Conservation (phyloP, 2,329 filamentous ascomycete species). For the Penicillium sp. region DNA sequence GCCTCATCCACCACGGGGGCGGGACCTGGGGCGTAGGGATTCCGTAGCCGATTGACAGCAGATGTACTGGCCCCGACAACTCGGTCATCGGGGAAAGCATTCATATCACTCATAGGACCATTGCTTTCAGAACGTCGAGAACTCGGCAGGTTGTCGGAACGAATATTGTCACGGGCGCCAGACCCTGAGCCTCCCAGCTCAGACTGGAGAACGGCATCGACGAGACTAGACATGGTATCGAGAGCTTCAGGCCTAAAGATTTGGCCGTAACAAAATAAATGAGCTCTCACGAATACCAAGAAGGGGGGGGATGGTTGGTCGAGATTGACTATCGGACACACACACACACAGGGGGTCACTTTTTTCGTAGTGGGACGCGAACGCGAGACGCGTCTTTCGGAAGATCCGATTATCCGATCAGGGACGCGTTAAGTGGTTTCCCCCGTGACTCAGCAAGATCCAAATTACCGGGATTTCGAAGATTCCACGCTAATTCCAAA, state of each 20-base stretch:
- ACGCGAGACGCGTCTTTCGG: constrained; percentile 30
- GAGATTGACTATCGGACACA: constrained; percentile 13
- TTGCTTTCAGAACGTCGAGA: constrained; percentile 61
- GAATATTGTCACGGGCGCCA: constrained; percentile 38
- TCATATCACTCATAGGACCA: constrained; percentile 61
- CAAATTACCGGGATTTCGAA: neutral
- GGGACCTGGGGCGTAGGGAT: constrained; percentile 59
- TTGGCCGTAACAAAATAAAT: constrained; percentile 27
- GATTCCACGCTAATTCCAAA: neutral
- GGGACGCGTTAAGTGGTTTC: constrained; percentile 47
- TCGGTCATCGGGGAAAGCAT: constrained; percentile 67
- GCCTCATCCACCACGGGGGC: constrained; percentile 66
- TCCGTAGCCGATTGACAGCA: constrained; percentile 55
- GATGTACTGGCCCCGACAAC: constrained; percentile 61
- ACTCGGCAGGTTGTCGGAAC: constrained; percentile 55
- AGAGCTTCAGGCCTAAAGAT: constrained; percentile 31
- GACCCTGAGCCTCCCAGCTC: constrained; percentile 45
- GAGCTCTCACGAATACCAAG: constrained; percentile 16
- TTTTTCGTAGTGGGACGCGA: constrained; percentile 34
- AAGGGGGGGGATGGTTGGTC: constrained; percentile 10
- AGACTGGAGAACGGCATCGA: constrained; percentile 51
- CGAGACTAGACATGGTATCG: constrained; percentile 48
- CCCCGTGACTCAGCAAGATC: constrained; percentile 1
- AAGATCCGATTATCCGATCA: constrained; percentile 20
- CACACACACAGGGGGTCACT: constrained; percentile 8